Base-by-base conservation (phyloP, 2,329 filamentous ascomycete genomes). In the Microcera coccophila region DNA sequence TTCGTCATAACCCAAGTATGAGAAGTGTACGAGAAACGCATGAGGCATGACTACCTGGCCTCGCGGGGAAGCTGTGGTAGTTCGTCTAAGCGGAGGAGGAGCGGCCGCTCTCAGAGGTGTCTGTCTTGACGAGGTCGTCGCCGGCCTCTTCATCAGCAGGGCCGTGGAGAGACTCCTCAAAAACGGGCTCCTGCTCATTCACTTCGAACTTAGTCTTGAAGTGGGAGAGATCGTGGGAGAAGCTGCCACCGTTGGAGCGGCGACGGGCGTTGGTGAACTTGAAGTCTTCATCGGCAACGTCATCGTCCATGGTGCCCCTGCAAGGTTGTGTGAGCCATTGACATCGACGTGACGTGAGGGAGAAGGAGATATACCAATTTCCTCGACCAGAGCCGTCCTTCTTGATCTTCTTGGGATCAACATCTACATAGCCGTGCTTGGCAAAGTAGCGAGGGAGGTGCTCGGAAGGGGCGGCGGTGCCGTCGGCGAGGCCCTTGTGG, bases 171-270 rank as follows among this genome's bases (percentile, higher is more conserved):
- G 80, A 78, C 69, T 96, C 90, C 66, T 97, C 90, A 55, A 95
- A 95, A 61, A 95, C 87, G 31, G 90, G 90, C 61, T 97, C 91
- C 15, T 81, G 76, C 58, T 97, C 93, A 63, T 89, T 78, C 56
- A 87, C 75, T 69, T 98, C 93, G 65, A 96, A 97, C 73, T 98
- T 98, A 69, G 90, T 95, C 78, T 93, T 94, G 73, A 95, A 88
- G 64, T 90, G 81, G 47, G 79, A 77, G 56, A 88, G 72, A 58
- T 81, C 75, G 60, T 81, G 78, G 42, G 81, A 82, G 57, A 85
- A 78, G 60, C 78, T 82, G 71, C 84, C 90, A 65, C 86, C 91
- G 74, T 97, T 97, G 70, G 88, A 94, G 66, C 88, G 90, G 65
- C 91, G 93, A 51, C 91, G 89, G 44, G 86, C 74, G 59, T 96